phyloP scores from a whole-genome alignment of 192 early-diverging fungal genomes.

The Backusella westeae region DNA sequence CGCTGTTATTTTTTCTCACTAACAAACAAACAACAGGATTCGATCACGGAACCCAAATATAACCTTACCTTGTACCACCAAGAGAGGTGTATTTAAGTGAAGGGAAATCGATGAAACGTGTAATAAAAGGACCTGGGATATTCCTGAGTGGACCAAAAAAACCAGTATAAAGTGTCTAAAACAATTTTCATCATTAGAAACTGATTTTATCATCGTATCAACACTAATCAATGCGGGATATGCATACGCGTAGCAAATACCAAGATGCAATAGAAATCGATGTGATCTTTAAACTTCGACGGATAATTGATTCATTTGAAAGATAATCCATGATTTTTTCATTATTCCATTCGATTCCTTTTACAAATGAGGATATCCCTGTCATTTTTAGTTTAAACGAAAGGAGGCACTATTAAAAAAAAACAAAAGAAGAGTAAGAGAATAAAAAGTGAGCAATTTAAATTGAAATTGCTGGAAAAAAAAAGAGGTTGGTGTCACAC shows the following conservation, averaged over 20 bases:
- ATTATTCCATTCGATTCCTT: neutral
- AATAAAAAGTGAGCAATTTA: neutral
- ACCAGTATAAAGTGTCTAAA: constrained; percentile 22
- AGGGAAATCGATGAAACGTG: constrained; percentile 14
- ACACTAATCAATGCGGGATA: neutral
- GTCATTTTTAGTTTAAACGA: neutral
- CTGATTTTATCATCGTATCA: neutral
- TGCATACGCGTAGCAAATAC: neutral
- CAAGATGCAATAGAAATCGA: constrained; percentile 5
- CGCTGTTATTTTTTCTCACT: neutral
- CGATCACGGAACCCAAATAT: neutral
- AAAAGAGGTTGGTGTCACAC: neutral
- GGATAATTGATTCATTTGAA: neutral
- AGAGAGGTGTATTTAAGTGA: neutral
- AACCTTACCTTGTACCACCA: constrained; percentile 3
- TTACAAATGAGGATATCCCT: neutral
- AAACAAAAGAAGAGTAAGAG: neutral
- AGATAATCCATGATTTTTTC: neutral
- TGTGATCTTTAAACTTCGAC: neutral
- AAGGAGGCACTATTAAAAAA: neutral
- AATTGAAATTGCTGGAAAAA: neutral
- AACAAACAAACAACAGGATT: neutral
- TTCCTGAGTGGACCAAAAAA: constrained; percentile 17
- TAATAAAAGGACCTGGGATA: constrained; percentile 28
- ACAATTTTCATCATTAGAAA: neutral